Evolutionary conservation across 148 eudicot species (phyloP).

Genomic region (Dysphania ambrosioides): DNA sequence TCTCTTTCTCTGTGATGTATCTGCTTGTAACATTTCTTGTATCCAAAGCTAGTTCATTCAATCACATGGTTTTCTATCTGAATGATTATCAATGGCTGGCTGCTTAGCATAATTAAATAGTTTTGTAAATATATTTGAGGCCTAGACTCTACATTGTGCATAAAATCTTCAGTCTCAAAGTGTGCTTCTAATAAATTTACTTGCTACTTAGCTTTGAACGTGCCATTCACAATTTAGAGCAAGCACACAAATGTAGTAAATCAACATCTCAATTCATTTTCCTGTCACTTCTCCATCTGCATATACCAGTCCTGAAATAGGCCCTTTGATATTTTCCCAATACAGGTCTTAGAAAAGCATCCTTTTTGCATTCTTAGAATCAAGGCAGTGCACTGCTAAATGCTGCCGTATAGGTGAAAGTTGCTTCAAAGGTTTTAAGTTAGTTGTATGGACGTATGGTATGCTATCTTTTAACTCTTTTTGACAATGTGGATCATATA

Average conservation of each 20-base stretch:
- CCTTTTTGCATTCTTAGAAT: not conserved
- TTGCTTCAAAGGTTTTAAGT: too few relatives aligned
- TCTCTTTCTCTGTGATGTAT: not conserved
- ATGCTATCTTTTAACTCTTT: not conserved
- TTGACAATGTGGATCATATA: not conserved
- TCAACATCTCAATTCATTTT: not conserved
- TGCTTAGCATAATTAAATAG: not conserved
- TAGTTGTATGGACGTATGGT: too few relatives aligned
- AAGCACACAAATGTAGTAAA: not conserved
- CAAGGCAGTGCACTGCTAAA: not conserved
- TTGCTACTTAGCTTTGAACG: not conserved
- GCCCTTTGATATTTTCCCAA: not conserved
- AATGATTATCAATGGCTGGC: not conserved
- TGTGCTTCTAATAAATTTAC: not conserved
- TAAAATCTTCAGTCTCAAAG: not conserved
- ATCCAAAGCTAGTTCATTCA: not conserved
- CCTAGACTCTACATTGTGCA: not conserved
- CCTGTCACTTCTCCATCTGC: not conserved
- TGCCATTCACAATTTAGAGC: not conserved
- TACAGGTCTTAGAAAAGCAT: not conserved
- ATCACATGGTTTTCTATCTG: not conserved
- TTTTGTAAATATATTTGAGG: not conserved
- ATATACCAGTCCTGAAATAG: not conserved
- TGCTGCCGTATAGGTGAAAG: not conserved
- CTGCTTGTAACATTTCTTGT: not conserved